phyloP scores from a whole-genome alignment of 495 filamentous ascomycete species.

The Lasiosphaeria ovina region DNA sequence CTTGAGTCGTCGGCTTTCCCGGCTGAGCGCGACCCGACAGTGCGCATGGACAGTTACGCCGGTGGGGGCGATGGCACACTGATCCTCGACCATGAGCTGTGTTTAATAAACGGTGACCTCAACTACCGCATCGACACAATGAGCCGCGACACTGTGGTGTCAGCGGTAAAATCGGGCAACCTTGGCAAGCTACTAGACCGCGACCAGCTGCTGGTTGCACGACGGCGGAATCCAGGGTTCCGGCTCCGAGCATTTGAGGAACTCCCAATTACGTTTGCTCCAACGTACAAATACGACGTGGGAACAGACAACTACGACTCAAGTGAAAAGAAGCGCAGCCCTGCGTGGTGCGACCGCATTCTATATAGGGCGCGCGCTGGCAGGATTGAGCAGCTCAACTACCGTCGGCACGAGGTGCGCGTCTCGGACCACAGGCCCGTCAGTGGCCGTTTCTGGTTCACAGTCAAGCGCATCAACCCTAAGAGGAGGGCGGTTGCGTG shows the following conservation, averaged over 20 bases:
- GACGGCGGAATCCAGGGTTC: conserved; percentile 85
- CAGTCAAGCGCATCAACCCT: conserved; percentile 73
- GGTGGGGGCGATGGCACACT: conserved; percentile 92
- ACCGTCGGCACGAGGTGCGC: conserved; percentile 81
- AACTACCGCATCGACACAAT: conserved; percentile 99
- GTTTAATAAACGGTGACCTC: conserved; percentile 90
- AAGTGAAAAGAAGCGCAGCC: conserved; percentile 91
- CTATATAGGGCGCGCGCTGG: conserved; percentile 76
- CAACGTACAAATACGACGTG: conserved; percentile 98
- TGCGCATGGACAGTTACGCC: conserved; percentile 72
- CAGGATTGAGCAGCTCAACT: conserved; percentile 81
- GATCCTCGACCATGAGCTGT: conserved; percentile 96
- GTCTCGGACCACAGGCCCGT: conserved; percentile 94
- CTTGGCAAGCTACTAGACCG: conserved; percentile 88
- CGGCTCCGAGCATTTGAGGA: conserved; percentile 83
- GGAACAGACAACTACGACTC: conserved; percentile 92
- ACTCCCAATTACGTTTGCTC: conserved; percentile 81
- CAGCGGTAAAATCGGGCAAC: conserved; percentile 74
- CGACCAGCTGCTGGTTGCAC: conserved; percentile 85
- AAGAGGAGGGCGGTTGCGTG: conserved; percentile 61
- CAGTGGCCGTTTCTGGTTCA: conserved; percentile 74
- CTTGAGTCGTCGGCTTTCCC: conserved; percentile 76
- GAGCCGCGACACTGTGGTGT: conserved; percentile 84
- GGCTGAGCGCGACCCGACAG: conserved; percentile 54
- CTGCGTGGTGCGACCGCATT: conserved; percentile 94